phyloP scores from a whole-genome alignment of 441 rosid species.

The Erodium chrysanthum region DNA sequence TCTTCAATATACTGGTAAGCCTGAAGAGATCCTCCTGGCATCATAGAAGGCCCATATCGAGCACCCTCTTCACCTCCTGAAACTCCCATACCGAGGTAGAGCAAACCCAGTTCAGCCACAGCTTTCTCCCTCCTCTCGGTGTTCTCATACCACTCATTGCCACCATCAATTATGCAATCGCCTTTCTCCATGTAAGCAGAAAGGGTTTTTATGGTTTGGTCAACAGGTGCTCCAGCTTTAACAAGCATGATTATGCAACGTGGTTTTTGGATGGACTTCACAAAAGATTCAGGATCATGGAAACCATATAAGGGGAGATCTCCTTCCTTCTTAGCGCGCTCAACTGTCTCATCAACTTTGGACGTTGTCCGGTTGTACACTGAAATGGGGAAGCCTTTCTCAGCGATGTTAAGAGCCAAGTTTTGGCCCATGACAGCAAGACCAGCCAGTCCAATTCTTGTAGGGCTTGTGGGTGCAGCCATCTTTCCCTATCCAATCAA shows the following conservation, averaged over 20 bases:
- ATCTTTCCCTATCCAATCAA: slow-evolving; percentile 28
- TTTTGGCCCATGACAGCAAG: slow-evolving; percentile 97
- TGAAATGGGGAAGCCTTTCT: slow-evolving; percentile 93
- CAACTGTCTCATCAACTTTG: slow-evolving; percentile 79
- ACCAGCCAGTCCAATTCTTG: slow-evolving; percentile 89
- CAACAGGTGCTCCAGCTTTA: slow-evolving; percentile 88
- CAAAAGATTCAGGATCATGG: slow-evolving; percentile 74
- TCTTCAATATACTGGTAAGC: slow-evolving; percentile 80
- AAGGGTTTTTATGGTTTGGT: slow-evolving; percentile 73
- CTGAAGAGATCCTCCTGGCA: slow-evolving; percentile 94
- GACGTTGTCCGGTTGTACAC: slow-evolving; percentile 81
- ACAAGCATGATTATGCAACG: slow-evolving; percentile 88
- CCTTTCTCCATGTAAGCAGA: slow-evolving; percentile 74
- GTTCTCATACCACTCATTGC: slow-evolving; percentile 93
- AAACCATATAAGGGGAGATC: slow-evolving; percentile 68
- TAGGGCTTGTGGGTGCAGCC: slow-evolving; percentile 41
- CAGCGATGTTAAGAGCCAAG: slow-evolving; percentile 82
- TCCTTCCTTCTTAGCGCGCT: slow-evolving; percentile 79
- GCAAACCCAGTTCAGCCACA: slow-evolving; percentile 58
- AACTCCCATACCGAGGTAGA: slow-evolving; percentile 93
- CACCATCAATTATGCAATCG: slow-evolving; percentile 87
- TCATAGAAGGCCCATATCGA: slow-evolving; percentile 78
- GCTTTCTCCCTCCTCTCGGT: slow-evolving; percentile 84
- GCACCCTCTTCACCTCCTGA: slow-evolving; percentile 98
- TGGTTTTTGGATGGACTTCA: slow-evolving; percentile 73